phyloP scores from a whole-genome alignment of 495 filamentous ascomycete genomes.

The Aspergillus indologenus region DNA sequence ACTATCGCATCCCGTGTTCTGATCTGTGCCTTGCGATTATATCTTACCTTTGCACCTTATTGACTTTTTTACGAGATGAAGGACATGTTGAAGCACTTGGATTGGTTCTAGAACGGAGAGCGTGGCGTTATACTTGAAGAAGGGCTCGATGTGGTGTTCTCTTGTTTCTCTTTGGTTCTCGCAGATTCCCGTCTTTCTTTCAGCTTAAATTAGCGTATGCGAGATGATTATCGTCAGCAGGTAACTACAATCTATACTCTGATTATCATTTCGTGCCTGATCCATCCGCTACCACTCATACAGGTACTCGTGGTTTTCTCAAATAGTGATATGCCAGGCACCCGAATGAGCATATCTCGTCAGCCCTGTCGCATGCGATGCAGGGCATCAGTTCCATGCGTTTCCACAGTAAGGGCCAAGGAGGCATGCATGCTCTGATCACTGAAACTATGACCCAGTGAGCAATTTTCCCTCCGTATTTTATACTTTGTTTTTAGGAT shows the following conservation, averaged over 20 bases:
- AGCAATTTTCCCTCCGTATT: too few species aligned
- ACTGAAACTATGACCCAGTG: too few species aligned
- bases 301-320: too few species aligned
- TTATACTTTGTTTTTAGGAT: too few species aligned
- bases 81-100: constrained; percentile 29
- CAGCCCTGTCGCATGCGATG: background rate
- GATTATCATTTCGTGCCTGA: background rate
- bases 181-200: background rate
- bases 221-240: background rate
- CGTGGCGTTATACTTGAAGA: constrained; percentile 37
- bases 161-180: constrained; percentile 1
- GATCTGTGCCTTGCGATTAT: constrained; percentile 15
- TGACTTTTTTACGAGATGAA: constrained; percentile 14
- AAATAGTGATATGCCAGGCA: background rate
- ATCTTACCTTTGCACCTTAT: constrained; percentile 10
- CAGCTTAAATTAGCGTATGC: background rate
- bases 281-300: background rate
- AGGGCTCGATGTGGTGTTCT: constrained; percentile 7
- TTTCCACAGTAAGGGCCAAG: background rate
- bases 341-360: background rate
- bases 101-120: constrained; percentile 33
- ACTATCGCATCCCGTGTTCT: constrained; percentile 8
- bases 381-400: background rate
- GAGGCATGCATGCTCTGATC: background rate
- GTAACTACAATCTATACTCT: background rate